Evolutionary conservation across 2,329 filamentous ascomycete species (phyloP).

Genomic region (Arthrobotrys sinensis): DNA sequence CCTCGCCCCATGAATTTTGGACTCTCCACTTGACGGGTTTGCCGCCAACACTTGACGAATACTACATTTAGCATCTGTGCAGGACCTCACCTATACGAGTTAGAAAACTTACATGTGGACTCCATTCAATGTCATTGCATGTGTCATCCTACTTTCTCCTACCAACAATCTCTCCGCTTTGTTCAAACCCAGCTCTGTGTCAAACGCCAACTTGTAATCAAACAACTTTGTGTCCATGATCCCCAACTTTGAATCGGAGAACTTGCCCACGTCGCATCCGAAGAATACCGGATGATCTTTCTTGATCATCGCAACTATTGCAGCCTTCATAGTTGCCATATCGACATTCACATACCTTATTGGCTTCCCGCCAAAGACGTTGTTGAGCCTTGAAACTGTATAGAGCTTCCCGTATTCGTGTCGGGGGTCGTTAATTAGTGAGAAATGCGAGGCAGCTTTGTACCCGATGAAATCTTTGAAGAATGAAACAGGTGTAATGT

Average conservation of each 20-base stretch:
- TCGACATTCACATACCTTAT: slow-evolving; percentile 88
- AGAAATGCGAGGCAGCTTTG: slow-evolving; percentile 70
- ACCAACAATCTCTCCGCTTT: slow-evolving; percentile 82
- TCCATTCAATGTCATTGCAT: slow-evolving; percentile 91
- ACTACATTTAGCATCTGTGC: not conserved
- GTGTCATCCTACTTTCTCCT: slow-evolving; percentile 87
- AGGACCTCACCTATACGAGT: not conserved
- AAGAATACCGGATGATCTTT: slow-evolving; percentile 88
- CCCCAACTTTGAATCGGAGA: slow-evolving; percentile 77
- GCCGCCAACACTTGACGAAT: slow-evolving; percentile 72
- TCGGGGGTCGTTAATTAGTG: slow-evolving; percentile 87
- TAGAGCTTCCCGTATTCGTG: slow-evolving; percentile 81
- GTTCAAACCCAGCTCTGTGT: slow-evolving; percentile 79
- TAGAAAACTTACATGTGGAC: slow-evolving; percentile 73
- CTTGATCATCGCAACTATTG: slow-evolving; percentile 82
- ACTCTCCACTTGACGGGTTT: slow-evolving; percentile 84
- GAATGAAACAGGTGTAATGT: slow-evolving; percentile 79
- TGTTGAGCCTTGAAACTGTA: slow-evolving; percentile 84
- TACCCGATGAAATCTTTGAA: slow-evolving; percentile 72
- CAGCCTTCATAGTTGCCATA: slow-evolving; percentile 79
- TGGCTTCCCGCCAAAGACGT: slow-evolving; percentile 81
- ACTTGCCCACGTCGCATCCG: slow-evolving; percentile 88
- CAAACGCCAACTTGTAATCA: slow-evolving; percentile 88
- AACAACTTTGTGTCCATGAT: slow-evolving; percentile 85
- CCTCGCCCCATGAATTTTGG: slow-evolving; percentile 86